Evolutionary conservation across 2,329 filamentous ascomycete species (phyloP).

Genomic region (Metarhizium rileyi): DNA sequence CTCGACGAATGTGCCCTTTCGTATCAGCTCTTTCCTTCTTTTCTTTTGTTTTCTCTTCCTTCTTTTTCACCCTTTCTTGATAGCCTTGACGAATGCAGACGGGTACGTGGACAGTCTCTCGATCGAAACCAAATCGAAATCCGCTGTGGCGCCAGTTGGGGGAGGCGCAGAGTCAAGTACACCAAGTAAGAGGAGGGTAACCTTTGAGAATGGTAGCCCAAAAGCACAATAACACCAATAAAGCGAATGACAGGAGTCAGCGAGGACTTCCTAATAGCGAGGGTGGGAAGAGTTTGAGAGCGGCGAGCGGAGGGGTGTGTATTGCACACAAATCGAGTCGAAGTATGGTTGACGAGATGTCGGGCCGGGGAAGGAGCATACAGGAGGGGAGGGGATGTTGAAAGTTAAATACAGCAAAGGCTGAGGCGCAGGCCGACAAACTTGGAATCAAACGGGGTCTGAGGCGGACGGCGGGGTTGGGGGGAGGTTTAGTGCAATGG

Average conservation of each 20-base stretch:
- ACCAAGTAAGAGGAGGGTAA: slow-evolving; percentile 9
- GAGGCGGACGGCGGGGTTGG: too few species aligned
- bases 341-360: slow-evolving; percentile 5
- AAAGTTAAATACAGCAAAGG: slow-evolving; percentile 10
- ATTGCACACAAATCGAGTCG: slow-evolving; percentile 6
- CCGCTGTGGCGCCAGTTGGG: slow-evolving; percentile 1
- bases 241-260: slow-evolving; percentile 69
- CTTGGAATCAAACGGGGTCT: too few species aligned
- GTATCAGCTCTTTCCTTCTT: background rate
- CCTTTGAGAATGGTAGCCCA: slow-evolving; percentile 32
- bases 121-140: background rate
- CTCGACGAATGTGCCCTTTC: background rate
- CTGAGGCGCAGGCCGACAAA: too few species aligned
- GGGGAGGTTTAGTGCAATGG: too few species aligned
- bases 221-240: slow-evolving; percentile 40
- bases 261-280: slow-evolving; percentile 57
- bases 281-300: slow-evolving; percentile 27
- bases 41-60: background rate
- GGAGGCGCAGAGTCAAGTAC: background rate
- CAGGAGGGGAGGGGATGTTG: slow-evolving; percentile 5
- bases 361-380: slow-evolving; percentile 2
- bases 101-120: background rate
- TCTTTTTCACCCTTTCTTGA: background rate
- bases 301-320: slow-evolving; percentile 41
- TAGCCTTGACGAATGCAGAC: background rate